These are phyloP conservation scores for Ochromonas danica DNA, from an alignment of 108 stramenopile genomes.

Conservation along the genomic window DNA sequence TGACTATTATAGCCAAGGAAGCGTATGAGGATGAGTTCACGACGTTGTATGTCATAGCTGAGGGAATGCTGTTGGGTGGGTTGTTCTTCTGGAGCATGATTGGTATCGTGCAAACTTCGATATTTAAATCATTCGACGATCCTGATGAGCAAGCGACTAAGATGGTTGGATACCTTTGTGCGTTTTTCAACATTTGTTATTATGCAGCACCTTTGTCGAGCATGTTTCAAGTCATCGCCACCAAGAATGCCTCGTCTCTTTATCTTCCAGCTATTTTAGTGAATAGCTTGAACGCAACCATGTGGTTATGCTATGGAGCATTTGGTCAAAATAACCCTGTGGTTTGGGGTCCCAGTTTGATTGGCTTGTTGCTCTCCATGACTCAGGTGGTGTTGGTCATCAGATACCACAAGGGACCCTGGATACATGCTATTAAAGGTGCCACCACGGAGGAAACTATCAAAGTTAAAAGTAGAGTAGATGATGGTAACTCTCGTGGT, in stretches of 20 bases:
- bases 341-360: slow-evolving; percentile 22
- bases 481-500: not conserved
- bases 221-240: not conserved
- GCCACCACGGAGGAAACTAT: not conserved
- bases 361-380: not conserved
- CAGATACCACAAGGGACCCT: not conserved
- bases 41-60: not conserved
- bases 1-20: not conserved
- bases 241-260: slow-evolving; percentile 26
- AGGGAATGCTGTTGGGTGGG: not conserved
- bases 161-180: not conserved
- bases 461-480: not conserved
- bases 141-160: not conserved
- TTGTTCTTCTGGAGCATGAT: not conserved
- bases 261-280: not conserved
- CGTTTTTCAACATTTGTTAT: not conserved
- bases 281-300: not conserved
- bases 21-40: not conserved
- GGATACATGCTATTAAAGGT: not conserved
- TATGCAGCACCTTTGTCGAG: slow-evolving; percentile 30
- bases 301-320: slow-evolving; percentile 29
- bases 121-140: not conserved
- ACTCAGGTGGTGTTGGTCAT: not conserved
- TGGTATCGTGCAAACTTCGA: slow-evolving; percentile 2
- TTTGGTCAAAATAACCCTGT: not conserved